Conservation (phyloP, 176 grass and related monocot species). For the Avena atlantica region DNA sequence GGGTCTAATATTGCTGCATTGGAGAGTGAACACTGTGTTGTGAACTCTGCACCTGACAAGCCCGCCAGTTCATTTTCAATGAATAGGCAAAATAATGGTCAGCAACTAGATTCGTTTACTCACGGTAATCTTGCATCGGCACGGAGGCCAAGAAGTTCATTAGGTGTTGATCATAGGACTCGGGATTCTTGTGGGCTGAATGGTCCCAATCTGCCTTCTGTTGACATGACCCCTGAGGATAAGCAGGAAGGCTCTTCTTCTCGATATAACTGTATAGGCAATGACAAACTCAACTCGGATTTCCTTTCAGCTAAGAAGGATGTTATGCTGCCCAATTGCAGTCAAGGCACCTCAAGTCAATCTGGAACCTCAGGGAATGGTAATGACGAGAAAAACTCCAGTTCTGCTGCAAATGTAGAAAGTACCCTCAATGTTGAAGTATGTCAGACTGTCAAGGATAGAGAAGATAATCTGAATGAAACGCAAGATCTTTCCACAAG, state of each 20-base stretch:
- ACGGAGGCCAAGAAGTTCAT: conserved; percentile 52
- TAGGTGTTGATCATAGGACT: conserved; percentile 47
- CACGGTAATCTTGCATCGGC: conserved; percentile 32
- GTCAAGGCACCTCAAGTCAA: conserved; percentile 33
- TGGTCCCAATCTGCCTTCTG: conserved; percentile 45
- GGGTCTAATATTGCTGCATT: conserved; percentile 36
- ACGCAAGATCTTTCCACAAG: conserved; percentile 54
- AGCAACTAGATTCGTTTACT: conserved; percentile 38
- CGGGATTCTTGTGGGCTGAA: conserved; percentile 38
- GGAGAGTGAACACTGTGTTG: conserved; percentile 49
- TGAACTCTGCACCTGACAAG: conserved; percentile 58
- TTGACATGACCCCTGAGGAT: conserved; percentile 50
- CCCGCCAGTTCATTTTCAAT: conserved; percentile 61
- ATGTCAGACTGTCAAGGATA: conserved; percentile 49
- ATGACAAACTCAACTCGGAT: conserved; percentile 41
- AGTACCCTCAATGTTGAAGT: conserved; percentile 45
- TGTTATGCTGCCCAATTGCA: conserved; percentile 33
- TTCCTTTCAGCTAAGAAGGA: conserved; percentile 36
- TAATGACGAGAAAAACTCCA: conserved; percentile 39
- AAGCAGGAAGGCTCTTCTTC: conserved; percentile 34
- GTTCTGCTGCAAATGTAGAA: conserved; percentile 32
- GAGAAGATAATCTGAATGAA: conserved; percentile 56
- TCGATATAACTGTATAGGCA: conserved; percentile 27
- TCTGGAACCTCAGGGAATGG: conserved; percentile 38
- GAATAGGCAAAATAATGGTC: conserved; percentile 49